Evolutionary conservation across 257 asterid genomes (phyloP).

Genomic region (Marsdenia floribunda): DNA sequence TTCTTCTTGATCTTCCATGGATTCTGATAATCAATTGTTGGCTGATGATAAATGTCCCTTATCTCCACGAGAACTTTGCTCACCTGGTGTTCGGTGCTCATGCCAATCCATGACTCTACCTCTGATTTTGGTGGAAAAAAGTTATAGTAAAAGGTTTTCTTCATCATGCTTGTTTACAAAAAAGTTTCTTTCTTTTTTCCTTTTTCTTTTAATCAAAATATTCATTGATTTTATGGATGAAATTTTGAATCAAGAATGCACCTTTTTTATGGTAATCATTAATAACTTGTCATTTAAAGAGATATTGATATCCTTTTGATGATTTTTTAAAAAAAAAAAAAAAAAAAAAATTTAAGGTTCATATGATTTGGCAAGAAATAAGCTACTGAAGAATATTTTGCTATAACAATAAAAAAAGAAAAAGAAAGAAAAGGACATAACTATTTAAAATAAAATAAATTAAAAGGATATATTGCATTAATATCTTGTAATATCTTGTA

Average conservation of each 20-base stretch:
- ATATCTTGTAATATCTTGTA: not conserved
- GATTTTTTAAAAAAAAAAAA: no score
- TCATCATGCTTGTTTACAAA: conserved; percentile 2
- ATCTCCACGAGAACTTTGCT: conserved; percentile 41
- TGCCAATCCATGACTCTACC: conserved; percentile 21
- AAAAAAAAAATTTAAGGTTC: no score
- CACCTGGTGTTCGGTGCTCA: not conserved
- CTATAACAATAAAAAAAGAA: no score
- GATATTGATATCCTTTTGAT: not conserved
- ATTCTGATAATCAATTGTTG: conserved; percentile 20
- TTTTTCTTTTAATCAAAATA: no score
- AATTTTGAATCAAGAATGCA: conserved; percentile 1
- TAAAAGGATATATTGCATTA: no score
- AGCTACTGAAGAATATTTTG: no score
- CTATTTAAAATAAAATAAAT: no score
- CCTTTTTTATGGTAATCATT: not conserved
- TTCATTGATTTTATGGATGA: conserved; percentile 8
- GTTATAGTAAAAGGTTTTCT: conserved; percentile 38
- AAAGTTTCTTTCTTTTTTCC: no score
- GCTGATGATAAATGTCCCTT: conserved; percentile 30
- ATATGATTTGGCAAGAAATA: not conserved
- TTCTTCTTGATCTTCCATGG: conserved; percentile 54
- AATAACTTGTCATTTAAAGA: not conserved
- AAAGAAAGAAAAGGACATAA: no score
- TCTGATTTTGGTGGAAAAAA: conserved; percentile 35